These are phyloP conservation scores for Selaginella moellendorffii DNA, from an alignment of 75 land plant species.

Conservation along the genomic window DNA sequence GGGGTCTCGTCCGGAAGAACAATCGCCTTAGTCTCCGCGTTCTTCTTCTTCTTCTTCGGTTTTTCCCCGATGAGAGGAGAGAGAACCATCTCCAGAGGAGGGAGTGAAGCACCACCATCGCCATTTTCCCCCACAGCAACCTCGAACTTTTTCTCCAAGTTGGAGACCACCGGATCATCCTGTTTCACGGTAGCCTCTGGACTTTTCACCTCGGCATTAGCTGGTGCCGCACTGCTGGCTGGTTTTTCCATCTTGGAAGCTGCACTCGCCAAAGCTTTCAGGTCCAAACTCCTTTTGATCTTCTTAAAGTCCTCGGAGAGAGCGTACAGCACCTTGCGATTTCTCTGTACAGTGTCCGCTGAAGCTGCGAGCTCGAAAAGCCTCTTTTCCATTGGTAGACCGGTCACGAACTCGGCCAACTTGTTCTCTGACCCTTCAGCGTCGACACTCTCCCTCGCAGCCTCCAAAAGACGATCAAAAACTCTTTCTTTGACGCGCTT, in stretches of 20 bases:
- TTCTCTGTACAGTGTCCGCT: conserved; percentile 49
- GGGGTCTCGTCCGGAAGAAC: neutral
- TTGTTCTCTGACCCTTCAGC: too few relatives aligned
- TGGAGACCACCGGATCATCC: conserved; percentile 44
- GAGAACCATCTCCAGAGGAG: conserved; percentile 8
- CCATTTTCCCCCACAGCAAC: too few relatives aligned
- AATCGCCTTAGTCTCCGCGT: conserved; percentile 17
- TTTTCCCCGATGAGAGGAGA: conserved; percentile 2
- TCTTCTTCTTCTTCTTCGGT: conserved; percentile 48
- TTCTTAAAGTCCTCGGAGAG: conserved; percentile 46
- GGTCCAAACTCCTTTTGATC: conserved; percentile 80
- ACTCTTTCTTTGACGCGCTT: conserved; percentile 38
- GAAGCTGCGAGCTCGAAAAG: conserved; percentile 57
- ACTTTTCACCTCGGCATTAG: conserved; percentile 1
- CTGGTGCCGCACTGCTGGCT: too few relatives aligned
- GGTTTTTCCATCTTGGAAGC: too few relatives aligned
- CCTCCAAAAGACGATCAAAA: conserved; percentile 44
- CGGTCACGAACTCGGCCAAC: conserved; percentile 44
- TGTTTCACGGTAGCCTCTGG: neutral
- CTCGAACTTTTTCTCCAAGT: conserved; percentile 59
- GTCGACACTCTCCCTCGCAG: conserved; percentile 21
- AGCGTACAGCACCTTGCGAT: conserved; percentile 56
- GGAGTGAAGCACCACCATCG: conserved; percentile 9
- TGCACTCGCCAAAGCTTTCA: too few relatives aligned
- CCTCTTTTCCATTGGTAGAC: conserved; percentile 27